Conservation (phyloP, 257 asterid species). For the Rhazya stricta region DNA sequence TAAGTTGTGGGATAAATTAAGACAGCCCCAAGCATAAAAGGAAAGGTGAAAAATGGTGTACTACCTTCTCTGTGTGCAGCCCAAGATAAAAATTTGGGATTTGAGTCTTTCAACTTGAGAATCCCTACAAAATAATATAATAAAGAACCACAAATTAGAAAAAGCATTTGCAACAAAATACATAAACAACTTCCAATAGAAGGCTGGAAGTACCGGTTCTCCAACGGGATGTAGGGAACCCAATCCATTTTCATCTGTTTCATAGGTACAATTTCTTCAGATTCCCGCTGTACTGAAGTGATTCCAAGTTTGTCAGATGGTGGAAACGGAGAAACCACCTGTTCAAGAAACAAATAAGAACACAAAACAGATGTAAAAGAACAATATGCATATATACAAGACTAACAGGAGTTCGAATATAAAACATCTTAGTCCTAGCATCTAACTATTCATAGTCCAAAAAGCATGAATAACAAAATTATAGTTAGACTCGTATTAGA, state of each 20-base stretch:
- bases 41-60: constrained; percentile 3
- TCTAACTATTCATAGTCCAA: background rate
- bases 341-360: constrained; percentile 20
- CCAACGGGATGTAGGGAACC: constrained; percentile 92
- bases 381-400: background rate
- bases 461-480: background rate
- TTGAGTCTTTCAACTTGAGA: constrained; percentile 88
- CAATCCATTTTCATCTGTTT: constrained; percentile 99
- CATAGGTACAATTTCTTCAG: constrained; percentile 92
- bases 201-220: constrained; percentile 43
- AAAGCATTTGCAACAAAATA: background rate
- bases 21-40: constrained; percentile 8
- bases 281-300: constrained; percentile 90
- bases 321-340: constrained; percentile 95
- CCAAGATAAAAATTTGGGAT: constrained; percentile 71
- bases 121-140: constrained; percentile 44
- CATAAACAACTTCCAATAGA: constrained; percentile 12
- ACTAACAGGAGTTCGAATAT: background rate
- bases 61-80: constrained; percentile 92
- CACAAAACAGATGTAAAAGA: background rate
- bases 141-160: constrained; percentile 14
- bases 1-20: background rate
- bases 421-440: background rate
- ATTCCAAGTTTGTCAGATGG: constrained; percentile 98
- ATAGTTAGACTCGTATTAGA: background rate